These are phyloP conservation scores for Filosporella fistucella DNA, from an alignment of 495 filamentous ascomycete genomes.

Conservation along the genomic window DNA sequence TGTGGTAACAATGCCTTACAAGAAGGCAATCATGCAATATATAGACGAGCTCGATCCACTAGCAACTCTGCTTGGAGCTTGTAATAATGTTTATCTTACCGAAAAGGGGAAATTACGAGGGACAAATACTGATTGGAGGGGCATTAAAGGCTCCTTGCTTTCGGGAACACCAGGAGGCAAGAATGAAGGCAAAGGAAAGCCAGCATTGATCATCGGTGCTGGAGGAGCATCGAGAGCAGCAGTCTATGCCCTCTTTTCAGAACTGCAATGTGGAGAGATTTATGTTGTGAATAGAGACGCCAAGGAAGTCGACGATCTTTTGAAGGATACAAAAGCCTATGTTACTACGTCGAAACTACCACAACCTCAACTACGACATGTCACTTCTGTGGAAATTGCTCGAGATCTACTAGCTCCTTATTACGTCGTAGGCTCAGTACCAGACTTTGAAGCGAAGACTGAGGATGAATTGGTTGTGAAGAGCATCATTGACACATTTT, in stretches of 20 bases:
- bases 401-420: conserved; percentile 48
- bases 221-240: conserved; percentile 76
- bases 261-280: conserved; percentile 5
- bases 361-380: conserved; percentile 27
- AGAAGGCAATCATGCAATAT: conserved; percentile 33
- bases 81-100: conserved; percentile 37
- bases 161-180: conserved; percentile 1
- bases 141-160: conserved; percentile 28
- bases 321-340: conserved; percentile 18
- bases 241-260: conserved; percentile 57
- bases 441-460: conserved; percentile 60
- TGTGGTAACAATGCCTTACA: conserved; percentile 48
- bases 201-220: conserved; percentile 51
- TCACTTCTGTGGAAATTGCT: conserved; percentile 52
- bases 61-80: conserved; percentile 33
- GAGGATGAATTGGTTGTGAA: conserved; percentile 50
- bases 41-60: conserved; percentile 32
- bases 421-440: conserved; percentile 62
- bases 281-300: conserved; percentile 11
- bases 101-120: conserved; percentile 27
- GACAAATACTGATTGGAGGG: conserved; percentile 45
- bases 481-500: conserved; percentile 46
- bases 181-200: conserved; percentile 4
- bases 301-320: conserved; percentile 9
- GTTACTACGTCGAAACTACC: background rate